phyloP scores from a whole-genome alignment of 192 early-diverging fungal species.

The Spinellus fusiger region DNA sequence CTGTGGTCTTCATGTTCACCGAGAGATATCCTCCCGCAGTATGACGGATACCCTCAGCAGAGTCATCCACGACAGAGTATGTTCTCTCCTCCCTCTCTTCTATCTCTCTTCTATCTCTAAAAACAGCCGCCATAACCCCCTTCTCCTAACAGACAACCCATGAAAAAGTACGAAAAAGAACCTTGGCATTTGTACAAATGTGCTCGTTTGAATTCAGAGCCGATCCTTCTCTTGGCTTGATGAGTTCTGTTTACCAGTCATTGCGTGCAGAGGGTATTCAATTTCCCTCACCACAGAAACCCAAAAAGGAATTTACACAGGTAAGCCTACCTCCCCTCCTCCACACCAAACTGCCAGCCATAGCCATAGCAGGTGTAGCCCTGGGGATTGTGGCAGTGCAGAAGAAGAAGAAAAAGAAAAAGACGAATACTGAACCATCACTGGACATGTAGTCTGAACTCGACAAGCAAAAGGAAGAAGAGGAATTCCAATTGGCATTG shows the following conservation, averaged over 20 bases:
- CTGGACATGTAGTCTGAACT: constrained; percentile 42
- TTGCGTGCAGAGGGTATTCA: constrained; percentile 46
- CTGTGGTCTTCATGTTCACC: constrained; percentile 71
- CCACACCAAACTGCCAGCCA: too few species aligned
- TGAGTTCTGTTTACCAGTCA: constrained; percentile 66
- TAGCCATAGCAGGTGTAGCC: too few species aligned
- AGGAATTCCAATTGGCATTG: constrained; percentile 88
- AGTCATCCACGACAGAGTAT: constrained; percentile 65
- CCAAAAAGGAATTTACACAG: constrained; percentile 64
- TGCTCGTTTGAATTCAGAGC: constrained; percentile 84
- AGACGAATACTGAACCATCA: not conserved
- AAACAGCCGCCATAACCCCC: not conserved
- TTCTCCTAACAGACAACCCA: constrained; percentile 51
- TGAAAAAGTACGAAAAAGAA: constrained; percentile 70
- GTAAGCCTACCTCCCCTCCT: constrained; percentile 25
- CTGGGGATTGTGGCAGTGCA: not conserved
- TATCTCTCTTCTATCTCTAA: not conserved
- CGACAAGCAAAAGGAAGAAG: constrained; percentile 91
- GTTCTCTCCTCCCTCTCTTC: not conserved
- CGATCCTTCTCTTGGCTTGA: constrained; percentile 73
- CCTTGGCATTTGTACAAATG: constrained; percentile 84
- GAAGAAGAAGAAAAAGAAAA: constrained; percentile 1
- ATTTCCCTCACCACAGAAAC: constrained; percentile 75
- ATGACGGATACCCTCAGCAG: constrained; percentile 78
- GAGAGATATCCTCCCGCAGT: constrained; percentile 80